A percentile compares a stretch with the other conserved stretches of the same genome.
These are phyloP conservation scores for Rhodotorula sp. DNA, from an alignment of 1,284 basidiomycete species.

Conservation along the genomic window DNA sequence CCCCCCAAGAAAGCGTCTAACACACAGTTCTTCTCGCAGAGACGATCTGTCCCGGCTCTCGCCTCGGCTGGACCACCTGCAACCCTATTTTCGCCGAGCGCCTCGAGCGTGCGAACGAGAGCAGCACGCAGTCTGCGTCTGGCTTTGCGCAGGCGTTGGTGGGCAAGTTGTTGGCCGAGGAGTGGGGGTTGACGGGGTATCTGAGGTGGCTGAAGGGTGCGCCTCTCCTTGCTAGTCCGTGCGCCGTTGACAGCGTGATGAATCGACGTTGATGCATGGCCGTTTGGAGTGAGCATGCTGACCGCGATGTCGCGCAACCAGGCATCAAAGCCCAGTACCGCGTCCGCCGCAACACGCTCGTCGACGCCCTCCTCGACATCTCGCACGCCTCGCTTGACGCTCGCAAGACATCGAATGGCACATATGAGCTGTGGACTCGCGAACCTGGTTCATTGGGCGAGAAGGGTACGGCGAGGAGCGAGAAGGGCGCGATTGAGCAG, in stretches of 20 bases:
- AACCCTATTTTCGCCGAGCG: constrained; percentile 69
- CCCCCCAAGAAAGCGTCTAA: not conserved
- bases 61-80: constrained; percentile 73
- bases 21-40: constrained; percentile 40
- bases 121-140: constrained; percentile 67
- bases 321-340: constrained; percentile 61
- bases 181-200: constrained; percentile 69
- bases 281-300: not conserved
- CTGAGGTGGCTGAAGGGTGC: constrained; percentile 69
- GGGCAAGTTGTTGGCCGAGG: constrained; percentile 60
- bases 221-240: not conserved
- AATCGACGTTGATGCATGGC: not conserved
- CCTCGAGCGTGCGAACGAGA: constrained; percentile 71
- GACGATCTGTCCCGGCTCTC: constrained; percentile 73
- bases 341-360: constrained; percentile 60
- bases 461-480: not conserved
- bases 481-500: constrained; percentile 11
- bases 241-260: not conserved
- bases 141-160: constrained; percentile 68
- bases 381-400: constrained; percentile 30
- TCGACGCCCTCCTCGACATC: constrained; percentile 55
- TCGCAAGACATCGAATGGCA: constrained; percentile 1
- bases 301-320: constrained; percentile 39
- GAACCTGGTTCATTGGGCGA: too few relatives aligned
- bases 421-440: constrained; percentile 2